Conservation (phyloP, 257 asterid genomes). For the Osmanthus fragrans region DNA sequence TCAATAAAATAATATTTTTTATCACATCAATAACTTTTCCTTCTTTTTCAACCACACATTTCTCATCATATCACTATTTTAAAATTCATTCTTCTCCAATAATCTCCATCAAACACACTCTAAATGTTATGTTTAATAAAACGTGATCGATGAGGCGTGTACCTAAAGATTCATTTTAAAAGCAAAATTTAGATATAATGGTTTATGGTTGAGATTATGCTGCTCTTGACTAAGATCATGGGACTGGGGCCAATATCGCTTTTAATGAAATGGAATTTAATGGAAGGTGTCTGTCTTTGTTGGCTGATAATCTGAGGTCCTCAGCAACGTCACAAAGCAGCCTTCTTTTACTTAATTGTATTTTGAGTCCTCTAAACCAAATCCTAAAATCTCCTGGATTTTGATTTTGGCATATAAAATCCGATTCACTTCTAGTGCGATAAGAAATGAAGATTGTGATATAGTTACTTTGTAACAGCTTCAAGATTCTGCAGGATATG, state of each 20-base stretch:
- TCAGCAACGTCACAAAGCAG: neutral
- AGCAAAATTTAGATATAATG: neutral
- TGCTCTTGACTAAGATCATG: neutral
- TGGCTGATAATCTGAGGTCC: neutral
- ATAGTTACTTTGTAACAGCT: neutral
- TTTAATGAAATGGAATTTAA: neutral
- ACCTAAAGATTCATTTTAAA: neutral
- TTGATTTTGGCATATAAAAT: neutral
- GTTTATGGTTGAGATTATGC: neutral
- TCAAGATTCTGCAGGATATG: slow-evolving; percentile 59
- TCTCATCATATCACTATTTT: too few relatives aligned
- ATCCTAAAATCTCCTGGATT: neutral
- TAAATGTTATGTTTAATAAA: too few relatives aligned
- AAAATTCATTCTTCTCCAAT: too few relatives aligned
- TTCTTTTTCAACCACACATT: too few relatives aligned
- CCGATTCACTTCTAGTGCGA: neutral
- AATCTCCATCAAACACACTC: too few relatives aligned
- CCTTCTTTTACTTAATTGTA: neutral
- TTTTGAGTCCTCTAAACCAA: neutral
- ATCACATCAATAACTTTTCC: too few relatives aligned
- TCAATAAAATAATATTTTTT: too few relatives aligned
- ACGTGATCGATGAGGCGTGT: too few relatives aligned
- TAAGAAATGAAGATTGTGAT: neutral
- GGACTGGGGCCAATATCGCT: neutral
- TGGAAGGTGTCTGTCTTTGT: neutral